Base-by-base conservation (phyloP, 2,329 filamentous ascomycete genomes). In the Coniochaeta pulveracea region DNA sequence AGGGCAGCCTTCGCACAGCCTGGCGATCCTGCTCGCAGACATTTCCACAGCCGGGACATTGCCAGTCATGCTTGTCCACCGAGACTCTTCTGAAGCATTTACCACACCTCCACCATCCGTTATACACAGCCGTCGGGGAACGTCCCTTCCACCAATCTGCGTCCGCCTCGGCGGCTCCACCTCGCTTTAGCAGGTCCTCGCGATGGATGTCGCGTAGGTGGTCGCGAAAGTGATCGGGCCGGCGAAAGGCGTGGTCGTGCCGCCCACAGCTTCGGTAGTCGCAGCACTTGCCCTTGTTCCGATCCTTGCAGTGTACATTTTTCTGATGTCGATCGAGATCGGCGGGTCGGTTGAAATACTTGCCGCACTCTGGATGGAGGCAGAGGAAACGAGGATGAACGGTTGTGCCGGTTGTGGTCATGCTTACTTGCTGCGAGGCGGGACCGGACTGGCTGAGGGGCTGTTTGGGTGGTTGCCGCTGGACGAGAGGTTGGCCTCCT, bases 141-240 rank as follows among this genome's bases (percentile, higher is more conserved):
- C 45, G 37, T 2, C 15, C 16, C 8, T 9, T 10, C 47, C 47
- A 49, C 40, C 43, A 48, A 11, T 31, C 24, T 3, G 10, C 11
- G 39, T 51, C 38, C 26, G 34, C 29, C 40, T 8, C 8, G 21
- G n/a, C 18, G 10, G 40, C 34, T 38, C 33, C 49, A 18, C 61
- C 60, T 12, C 65, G 61, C 53, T 65, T 65, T 42, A 58, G 54
- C 21, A 71, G 58, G 38, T 72, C 67, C 44, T 76, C 71, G 35
- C 57, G 56, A 55, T 76, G 71, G 40, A 57, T 69, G 28, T 68
- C 61, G 19, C 71, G 61, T 23, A 71, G 58, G 46, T 76, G 71
- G 37, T 72, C 69, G 23, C 70, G 60, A 46, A 62, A 71, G 50
- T 75, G 71, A 40, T 76, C 71, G 19, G 64, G 60, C 21, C 71